A percentile compares a stretch with the other conserved stretches of the same genome.
Conservation (phyloP, 495 filamentous ascomycete species). For the Acidiella bohemica region DNA sequence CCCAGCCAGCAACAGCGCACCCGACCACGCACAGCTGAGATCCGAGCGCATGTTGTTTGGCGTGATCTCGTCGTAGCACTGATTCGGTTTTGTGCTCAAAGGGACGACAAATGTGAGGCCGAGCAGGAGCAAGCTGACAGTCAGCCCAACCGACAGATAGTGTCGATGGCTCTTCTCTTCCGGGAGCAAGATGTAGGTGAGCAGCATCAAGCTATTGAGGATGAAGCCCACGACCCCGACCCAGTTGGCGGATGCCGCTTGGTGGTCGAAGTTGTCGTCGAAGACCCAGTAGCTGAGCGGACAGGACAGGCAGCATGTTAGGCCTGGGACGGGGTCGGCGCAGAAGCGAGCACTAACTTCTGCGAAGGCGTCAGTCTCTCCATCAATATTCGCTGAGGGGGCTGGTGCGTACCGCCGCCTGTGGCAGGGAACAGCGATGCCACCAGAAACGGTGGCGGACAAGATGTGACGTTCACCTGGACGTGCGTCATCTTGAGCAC, state of each 20-base stretch:
- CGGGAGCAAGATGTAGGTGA: constrained; percentile 28
- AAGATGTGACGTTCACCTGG: constrained; percentile 1
- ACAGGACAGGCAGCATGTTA: constrained; percentile 29
- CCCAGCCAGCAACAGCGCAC: constrained; percentile 23
- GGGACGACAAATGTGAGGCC: constrained; percentile 27
- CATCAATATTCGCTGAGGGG: neutral
- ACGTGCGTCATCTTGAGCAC: no score
- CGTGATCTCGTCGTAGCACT: constrained; percentile 29
- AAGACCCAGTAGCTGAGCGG: constrained; percentile 27
- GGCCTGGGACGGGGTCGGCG: constrained; percentile 8
- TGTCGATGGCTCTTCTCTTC: constrained; percentile 26
- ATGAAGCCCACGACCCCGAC: constrained; percentile 24
- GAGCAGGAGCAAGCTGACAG: constrained; percentile 10
- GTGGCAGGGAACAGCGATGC: neutral
- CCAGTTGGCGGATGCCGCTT: constrained; percentile 21
- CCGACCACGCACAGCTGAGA: constrained; percentile 27
- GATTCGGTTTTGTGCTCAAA: constrained; percentile 17
- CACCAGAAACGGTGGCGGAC: constrained; percentile 1
- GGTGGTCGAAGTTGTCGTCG: constrained; percentile 8
- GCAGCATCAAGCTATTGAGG: constrained; percentile 25
- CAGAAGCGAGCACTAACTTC: constrained; percentile 27
- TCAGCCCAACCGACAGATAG: constrained; percentile 27
- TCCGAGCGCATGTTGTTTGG: constrained; percentile 26
- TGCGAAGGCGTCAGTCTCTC: constrained; percentile 6
- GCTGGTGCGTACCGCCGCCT: neutral